Conservation (phyloP, 306 rosid genomes). For the Alnus glutinosa region DNA sequence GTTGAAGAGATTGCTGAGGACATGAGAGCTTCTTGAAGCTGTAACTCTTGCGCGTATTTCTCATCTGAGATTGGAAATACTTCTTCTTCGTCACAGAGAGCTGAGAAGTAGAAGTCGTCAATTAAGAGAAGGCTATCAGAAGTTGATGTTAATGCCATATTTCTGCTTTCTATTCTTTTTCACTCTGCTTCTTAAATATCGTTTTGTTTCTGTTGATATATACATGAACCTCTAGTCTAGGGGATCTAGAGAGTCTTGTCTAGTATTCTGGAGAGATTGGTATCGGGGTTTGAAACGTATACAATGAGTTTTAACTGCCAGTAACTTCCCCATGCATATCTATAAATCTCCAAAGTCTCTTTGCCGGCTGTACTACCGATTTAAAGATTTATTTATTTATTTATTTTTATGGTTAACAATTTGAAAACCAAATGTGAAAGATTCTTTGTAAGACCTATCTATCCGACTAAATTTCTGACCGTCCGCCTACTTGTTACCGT, state of each 20-base stretch:
- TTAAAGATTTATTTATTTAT: too few species aligned
- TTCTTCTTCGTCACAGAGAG: slow-evolving; percentile 42
- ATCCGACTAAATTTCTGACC: too few species aligned
- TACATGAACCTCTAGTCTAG: background rate
- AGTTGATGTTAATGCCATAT: slow-evolving; percentile 25
- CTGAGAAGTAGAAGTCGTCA: slow-evolving; percentile 66
- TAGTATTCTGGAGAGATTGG: slow-evolving; percentile 12
- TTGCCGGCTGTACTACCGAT: too few species aligned
- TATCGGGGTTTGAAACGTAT: background rate
- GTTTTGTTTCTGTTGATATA: background rate
- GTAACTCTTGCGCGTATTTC: slow-evolving; percentile 53
- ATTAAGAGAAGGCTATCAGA: slow-evolving; percentile 20
- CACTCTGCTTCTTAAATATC: background rate
- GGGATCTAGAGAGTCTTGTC: slow-evolving; percentile 10
- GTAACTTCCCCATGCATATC: background rate
- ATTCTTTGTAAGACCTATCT: too few species aligned
- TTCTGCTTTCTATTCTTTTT: background rate
- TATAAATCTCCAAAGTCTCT: background rate
- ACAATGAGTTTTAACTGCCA: too few species aligned
- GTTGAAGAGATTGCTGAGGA: slow-evolving; percentile 35
- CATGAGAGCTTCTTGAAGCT: slow-evolving; percentile 58
- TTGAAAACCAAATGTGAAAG: too few species aligned
- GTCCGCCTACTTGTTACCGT: too few species aligned
- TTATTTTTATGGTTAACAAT: too few species aligned
- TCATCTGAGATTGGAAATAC: slow-evolving; percentile 61